phyloP scores from a whole-genome alignment of 306 rosid species.

The Glycine tomentella region DNA sequence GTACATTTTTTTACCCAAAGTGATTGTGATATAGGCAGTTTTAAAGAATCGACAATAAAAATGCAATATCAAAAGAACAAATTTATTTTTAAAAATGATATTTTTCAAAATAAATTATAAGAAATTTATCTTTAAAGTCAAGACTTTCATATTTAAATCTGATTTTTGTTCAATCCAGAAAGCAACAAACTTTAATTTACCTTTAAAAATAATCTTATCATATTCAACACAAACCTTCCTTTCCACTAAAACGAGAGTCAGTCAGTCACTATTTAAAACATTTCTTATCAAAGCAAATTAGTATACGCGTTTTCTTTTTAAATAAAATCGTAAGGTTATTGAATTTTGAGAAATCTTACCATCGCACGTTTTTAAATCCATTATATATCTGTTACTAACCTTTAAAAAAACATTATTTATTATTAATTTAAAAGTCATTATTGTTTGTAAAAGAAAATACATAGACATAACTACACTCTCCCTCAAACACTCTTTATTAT shows the following conservation, averaged over 20 bases:
- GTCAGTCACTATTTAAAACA: neutral
- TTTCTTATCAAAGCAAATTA: neutral
- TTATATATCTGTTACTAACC: too few species aligned
- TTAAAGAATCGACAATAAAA: neutral
- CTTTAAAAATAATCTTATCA: neutral
- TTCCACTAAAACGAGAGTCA: neutral
- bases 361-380: too few species aligned
- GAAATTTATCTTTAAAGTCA: neutral
- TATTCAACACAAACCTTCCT: neutral
- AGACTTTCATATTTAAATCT: neutral
- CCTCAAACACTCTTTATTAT: too few species aligned
- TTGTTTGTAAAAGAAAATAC: too few species aligned
- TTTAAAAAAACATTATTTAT: too few species aligned
- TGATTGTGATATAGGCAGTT: neutral
- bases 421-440: too few species aligned
- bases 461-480: too few species aligned
- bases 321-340: neutral
- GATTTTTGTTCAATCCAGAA: neutral
- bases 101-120: neutral
- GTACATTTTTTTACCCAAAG: neutral
- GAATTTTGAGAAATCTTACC: neutral
- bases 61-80: neutral
- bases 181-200: neutral
- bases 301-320: neutral
- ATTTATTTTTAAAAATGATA: neutral